Percentiles rank a stretch among this genome's conserved stretches.
phyloP scores from a whole-genome alignment of 768 basidiomycete species.

The Boletus speciosus region DNA sequence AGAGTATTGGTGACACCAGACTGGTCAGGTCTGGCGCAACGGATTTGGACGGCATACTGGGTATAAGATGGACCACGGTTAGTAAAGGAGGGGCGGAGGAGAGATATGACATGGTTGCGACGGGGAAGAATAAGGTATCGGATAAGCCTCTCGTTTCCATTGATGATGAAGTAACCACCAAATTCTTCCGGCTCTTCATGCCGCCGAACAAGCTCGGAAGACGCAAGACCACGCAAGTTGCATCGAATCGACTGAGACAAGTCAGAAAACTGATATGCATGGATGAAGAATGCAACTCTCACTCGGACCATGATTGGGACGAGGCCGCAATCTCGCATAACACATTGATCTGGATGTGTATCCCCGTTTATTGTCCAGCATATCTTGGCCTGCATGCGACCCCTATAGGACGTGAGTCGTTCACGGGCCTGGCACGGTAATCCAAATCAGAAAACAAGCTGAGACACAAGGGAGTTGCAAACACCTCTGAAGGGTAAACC shows the following conservation, averaged over 20 bases:
- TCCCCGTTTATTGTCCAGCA: conserved; percentile 74
- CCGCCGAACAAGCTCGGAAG: conserved; percentile 79
- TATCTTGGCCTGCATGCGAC: conserved; percentile 82
- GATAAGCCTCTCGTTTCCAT: conserved; percentile 98
- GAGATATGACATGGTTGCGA: conserved; percentile 91
- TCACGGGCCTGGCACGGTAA: conserved; percentile 71
- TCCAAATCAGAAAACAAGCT: conserved; percentile 6
- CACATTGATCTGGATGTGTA: conserved; percentile 62
- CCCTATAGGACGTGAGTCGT: conserved; percentile 87
- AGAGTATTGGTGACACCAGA: conserved; percentile 91
- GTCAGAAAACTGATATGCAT: not conserved
- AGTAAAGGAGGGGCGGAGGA: conserved; percentile 85
- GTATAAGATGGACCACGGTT: conserved; percentile 96
- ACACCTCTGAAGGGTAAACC: conserved; percentile 87
- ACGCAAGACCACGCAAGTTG: conserved; percentile 82
- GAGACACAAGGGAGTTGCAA: conserved; percentile 2
- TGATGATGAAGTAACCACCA: conserved; percentile 97
- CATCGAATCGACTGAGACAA: conserved; percentile 76
- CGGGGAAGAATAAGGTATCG: conserved; percentile 96
- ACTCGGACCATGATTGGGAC: conserved; percentile 97
- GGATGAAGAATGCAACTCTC: conserved; percentile 32
- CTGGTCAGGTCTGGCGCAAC: conserved; percentile 91
- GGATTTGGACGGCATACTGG: conserved; percentile 90
- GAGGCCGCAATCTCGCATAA: conserved; percentile 82
- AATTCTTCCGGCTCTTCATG: conserved; percentile 99